A percentile compares a stretch with the other conserved stretches of the same genome.
Evolutionary conservation across 2,329 filamentous ascomycete species (phyloP).

Genomic region (Cladosporium sp.): DNA sequence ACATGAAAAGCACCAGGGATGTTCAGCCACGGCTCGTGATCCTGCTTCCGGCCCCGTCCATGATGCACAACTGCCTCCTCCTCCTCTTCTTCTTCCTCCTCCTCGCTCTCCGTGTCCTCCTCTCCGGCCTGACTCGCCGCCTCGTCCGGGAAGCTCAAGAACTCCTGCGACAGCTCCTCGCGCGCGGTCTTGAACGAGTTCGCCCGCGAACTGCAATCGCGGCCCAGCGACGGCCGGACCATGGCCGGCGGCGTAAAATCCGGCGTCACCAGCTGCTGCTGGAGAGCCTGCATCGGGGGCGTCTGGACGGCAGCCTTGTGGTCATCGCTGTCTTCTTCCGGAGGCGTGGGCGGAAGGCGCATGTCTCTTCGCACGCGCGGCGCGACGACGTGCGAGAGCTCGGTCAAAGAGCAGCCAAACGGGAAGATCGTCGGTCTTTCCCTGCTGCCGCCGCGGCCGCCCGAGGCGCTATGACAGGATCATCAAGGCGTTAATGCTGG

Average conservation of each 20-base stretch:
- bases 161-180: constrained; percentile 10
- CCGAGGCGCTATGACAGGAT: constrained; percentile 6
- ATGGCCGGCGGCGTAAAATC: constrained; percentile 6
- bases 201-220: constrained; percentile 3
- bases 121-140: neutral
- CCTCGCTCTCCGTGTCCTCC: constrained; percentile 1
- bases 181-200: constrained; percentile 11
- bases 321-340: constrained; percentile 9
- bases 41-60: neutral
- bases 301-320: constrained; percentile 1
- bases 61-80: neutral
- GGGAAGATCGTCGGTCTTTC: constrained; percentile 1
- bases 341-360: constrained; percentile 8
- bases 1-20: constrained; percentile 6
- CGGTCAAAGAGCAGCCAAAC: too few relatives aligned
- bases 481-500: constrained; percentile 1
- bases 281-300: constrained; percentile 5
- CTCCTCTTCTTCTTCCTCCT: neutral
- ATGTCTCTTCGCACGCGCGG: constrained; percentile 2
- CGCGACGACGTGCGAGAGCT: neutral
- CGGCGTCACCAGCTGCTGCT: constrained; percentile 8
- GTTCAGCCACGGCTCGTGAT: constrained; percentile 3
- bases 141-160: neutral
- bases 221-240: constrained; percentile 5
- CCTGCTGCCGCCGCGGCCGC: constrained; percentile 7